Conservation (phyloP, 2,329 filamentous ascomycete genomes). For the Xylaria sp. region DNA sequence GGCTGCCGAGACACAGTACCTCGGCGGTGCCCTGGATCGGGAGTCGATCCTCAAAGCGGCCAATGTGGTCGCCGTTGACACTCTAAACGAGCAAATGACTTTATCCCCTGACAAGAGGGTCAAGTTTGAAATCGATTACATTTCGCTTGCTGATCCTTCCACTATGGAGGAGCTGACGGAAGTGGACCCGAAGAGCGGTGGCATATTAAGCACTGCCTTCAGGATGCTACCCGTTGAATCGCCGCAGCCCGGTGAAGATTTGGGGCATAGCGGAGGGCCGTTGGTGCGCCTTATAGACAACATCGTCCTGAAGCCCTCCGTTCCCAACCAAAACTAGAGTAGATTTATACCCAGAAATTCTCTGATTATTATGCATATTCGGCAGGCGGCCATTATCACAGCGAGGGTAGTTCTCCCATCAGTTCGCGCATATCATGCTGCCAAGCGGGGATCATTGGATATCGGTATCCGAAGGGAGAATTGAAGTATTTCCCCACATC, state of each 20-base stretch:
- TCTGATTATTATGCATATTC: background rate
- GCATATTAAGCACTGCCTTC: constrained; percentile 85
- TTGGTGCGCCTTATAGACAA: constrained; percentile 92
- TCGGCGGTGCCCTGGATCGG: constrained; percentile 54
- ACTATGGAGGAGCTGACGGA: constrained; percentile 76
- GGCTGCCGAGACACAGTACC: constrained; percentile 71
- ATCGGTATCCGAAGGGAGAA: too few species aligned
- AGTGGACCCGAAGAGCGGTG: constrained; percentile 72
- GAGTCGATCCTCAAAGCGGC: constrained; percentile 74
- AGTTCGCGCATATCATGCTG: too few species aligned
- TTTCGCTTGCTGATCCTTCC: constrained; percentile 85
- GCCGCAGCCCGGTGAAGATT: constrained; percentile 69
- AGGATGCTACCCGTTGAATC: constrained; percentile 85
- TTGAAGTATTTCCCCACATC: background rate
- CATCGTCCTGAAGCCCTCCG: constrained; percentile 65
- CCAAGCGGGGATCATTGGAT: background rate
- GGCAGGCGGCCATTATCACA: background rate
- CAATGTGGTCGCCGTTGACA: constrained; percentile 57
- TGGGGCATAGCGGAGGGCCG: constrained; percentile 73
- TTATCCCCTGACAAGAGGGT: constrained; percentile 64
- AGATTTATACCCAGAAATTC: constrained; percentile 16
- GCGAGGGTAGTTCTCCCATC: too few species aligned
- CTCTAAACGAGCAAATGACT: constrained; percentile 63
- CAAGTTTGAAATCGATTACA: constrained; percentile 84
- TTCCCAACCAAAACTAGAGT: constrained; percentile 20